A percentile compares a stretch with the other conserved stretches of the same genome.
Conservation (phyloP, 805 yeast species). For the Pichia heedii region DNA sequence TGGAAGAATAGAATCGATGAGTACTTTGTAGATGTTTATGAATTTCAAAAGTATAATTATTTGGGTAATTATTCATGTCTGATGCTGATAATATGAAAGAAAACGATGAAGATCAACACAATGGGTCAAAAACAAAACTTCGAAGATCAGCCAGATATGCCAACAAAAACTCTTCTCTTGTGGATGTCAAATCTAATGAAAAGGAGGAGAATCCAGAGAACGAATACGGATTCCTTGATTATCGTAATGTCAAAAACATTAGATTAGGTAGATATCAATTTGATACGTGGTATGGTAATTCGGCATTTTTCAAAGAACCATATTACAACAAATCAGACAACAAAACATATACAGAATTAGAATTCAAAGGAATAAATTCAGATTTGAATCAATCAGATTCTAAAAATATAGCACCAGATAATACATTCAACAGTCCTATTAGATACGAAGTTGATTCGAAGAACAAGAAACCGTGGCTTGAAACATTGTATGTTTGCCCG, state of each 20-base stretch:
- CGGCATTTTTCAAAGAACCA: conserved; percentile 53
- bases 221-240: conserved; percentile 52
- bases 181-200: background rate
- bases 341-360: conserved; percentile 23
- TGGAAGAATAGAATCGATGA: too few species aligned
- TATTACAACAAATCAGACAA: conserved; percentile 10
- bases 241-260: conserved; percentile 57
- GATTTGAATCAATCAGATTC: too few species aligned
- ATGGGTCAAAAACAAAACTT: background rate
- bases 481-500: conserved; percentile 63
- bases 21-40: too few species aligned
- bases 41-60: too few species aligned
- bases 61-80: background rate
- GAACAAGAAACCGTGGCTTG: conserved; percentile 40
- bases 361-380: background rate
- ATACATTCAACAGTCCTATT: too few species aligned
- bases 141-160: conserved; percentile 1
- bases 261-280: conserved; percentile 60
- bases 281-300: conserved; percentile 82
- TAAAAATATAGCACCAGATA: too few species aligned
- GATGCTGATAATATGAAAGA: background rate
- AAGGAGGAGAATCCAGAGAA: conserved; percentile 19
- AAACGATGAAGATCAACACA: background rate
- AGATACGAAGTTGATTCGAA: background rate
- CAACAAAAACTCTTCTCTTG: background rate